Evolutionary conservation across 306 rosid genomes (phyloP), one percentile per base, ranked within the genome.

Genomic region (Quercus wislizeni): DNA sequence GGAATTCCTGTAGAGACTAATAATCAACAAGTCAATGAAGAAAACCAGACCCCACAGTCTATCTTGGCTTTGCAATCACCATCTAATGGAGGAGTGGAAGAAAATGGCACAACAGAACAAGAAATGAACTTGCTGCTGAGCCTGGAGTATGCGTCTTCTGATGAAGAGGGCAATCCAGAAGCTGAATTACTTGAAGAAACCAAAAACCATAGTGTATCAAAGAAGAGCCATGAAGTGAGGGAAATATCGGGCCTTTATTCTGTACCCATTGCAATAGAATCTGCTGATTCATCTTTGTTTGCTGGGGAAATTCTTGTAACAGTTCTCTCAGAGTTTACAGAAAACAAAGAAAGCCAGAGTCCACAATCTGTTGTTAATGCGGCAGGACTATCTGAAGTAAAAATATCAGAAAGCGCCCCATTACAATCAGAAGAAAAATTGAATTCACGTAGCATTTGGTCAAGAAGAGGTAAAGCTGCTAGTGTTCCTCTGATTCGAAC

Each of bases 381-480:
- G 78, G 77, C 59, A 73, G 83, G 78, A 76, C 74, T 59, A 68
- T 64, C 83, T 87, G 83, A 74, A 77, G 67, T 56, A 79, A 74
- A 81, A 76, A 63, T 41, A 58, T 61, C 35, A 7, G 85, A 76
- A 75, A 77, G 64, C 33, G 21, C 76, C 73, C 71, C 72, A 49
- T 38, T 79, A 56, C 74, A 80, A 75, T 55, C 73, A 3, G 83
- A 85, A 71, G 78, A 79, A 73, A 75, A 74, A 54, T 54, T 80
- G 57, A 43, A 74, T 81, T 72, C 52, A 70, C 43, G 61, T 49
- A 89, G 84, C 80, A 81, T 85, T 86, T 87, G 92, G 97, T 85
- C 86, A 56, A 91, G 89, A 84, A 89, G 91, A 79, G 93, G 90
- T 71, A 91, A 86, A 87, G 87, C 86, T 85, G 82, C 78, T 43